A percentile compares a stretch with the other conserved stretches of the same genome.
These are phyloP conservation scores for Zymoseptoria tritici DNA, from an alignment of 2,329 filamentous ascomycete species.

Conservation along the genomic window DNA sequence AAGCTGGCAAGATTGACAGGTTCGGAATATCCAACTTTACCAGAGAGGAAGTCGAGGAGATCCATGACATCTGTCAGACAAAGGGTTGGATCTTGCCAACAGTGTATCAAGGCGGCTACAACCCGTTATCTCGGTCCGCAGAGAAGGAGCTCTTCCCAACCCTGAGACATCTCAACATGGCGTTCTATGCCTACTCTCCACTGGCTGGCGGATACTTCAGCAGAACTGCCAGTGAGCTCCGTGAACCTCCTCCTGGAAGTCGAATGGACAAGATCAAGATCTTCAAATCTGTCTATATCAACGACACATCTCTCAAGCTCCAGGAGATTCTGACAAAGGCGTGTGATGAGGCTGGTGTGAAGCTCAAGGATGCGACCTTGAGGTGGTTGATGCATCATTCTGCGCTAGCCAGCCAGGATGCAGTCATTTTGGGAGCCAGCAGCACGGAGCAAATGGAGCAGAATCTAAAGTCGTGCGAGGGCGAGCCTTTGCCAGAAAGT, in stretches of 20 bases:
- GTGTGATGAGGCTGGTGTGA: conserved; percentile 33
- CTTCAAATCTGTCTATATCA: conserved; percentile 36
- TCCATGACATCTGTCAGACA: background rate
- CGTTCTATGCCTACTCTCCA: conserved; percentile 38
- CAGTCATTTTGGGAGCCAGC: conserved; percentile 34
- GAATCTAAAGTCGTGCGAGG: conserved; percentile 24
- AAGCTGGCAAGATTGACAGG: conserved; percentile 39
- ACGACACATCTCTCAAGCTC: conserved; percentile 37
- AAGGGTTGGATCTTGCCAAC: conserved; percentile 7
- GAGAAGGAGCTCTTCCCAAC: conserved; percentile 34
- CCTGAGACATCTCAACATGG: conserved; percentile 36
- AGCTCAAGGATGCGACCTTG: conserved; percentile 37
- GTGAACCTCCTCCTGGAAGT: conserved; percentile 17
- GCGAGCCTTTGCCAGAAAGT: conserved; percentile 20
- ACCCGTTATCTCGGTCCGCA: background rate
- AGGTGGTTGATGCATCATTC: conserved; percentile 43
- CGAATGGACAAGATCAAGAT: conserved; percentile 26
- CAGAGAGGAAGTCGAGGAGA: conserved; percentile 32
- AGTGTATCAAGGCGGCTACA: conserved; percentile 9
- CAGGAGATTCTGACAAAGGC: conserved; percentile 33
- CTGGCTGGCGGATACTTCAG: conserved; percentile 34
- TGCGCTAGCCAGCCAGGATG: conserved; percentile 30
- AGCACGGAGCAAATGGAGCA: conserved; percentile 26
- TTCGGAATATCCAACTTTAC: conserved; percentile 43
- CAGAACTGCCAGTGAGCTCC: conserved; percentile 32